These are phyloP conservation scores for Capronia epimyces DNA, from an alignment of 2,329 filamentous ascomycete species.

Conservation along the genomic window DNA sequence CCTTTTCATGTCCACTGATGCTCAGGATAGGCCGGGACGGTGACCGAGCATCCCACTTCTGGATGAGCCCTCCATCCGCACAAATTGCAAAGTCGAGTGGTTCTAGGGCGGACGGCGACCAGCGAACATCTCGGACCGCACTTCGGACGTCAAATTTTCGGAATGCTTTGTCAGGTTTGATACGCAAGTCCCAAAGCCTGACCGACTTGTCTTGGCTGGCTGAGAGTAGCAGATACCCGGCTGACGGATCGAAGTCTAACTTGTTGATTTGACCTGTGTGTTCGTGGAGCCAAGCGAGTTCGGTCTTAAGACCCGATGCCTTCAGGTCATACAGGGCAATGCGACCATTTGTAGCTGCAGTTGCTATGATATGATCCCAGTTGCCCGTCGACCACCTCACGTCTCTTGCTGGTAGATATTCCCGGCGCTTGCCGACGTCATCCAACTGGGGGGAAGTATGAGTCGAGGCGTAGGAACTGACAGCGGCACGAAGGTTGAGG, in stretches of 20 bases:
- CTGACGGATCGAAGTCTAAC: conserved; percentile 59
- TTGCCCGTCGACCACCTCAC: conserved; percentile 63
- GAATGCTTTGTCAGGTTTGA: conserved; percentile 40
- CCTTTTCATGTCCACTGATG: conserved; percentile 57
- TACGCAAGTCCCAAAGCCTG: conserved; percentile 59
- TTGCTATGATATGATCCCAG: conserved; percentile 57
- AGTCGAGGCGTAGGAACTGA: conserved; percentile 53
- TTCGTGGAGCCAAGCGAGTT: conserved; percentile 58
- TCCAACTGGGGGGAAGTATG: conserved; percentile 42
- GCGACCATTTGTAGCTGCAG: conserved; percentile 60
- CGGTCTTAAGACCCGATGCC: conserved; percentile 46
- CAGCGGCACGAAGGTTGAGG: conserved; percentile 57
- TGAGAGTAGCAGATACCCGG: conserved; percentile 56
- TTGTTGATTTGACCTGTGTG: conserved; percentile 62
- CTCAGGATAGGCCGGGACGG: conserved; percentile 53
- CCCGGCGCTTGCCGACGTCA: conserved; percentile 47
- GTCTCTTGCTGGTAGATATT: conserved; percentile 58
- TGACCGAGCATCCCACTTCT: conserved; percentile 60
- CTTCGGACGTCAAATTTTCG: conserved; percentile 51
- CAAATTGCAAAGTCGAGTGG: conserved; percentile 60
- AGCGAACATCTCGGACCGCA: conserved; percentile 58
- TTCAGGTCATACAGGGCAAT: conserved; percentile 59
- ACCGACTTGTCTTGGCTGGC: conserved; percentile 61
- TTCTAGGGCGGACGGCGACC: conserved; percentile 47
- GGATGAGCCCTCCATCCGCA: conserved; percentile 59